Conservation (phyloP, 192 early-diverging fungal species). For the Rhizophlyctis rosea region DNA sequence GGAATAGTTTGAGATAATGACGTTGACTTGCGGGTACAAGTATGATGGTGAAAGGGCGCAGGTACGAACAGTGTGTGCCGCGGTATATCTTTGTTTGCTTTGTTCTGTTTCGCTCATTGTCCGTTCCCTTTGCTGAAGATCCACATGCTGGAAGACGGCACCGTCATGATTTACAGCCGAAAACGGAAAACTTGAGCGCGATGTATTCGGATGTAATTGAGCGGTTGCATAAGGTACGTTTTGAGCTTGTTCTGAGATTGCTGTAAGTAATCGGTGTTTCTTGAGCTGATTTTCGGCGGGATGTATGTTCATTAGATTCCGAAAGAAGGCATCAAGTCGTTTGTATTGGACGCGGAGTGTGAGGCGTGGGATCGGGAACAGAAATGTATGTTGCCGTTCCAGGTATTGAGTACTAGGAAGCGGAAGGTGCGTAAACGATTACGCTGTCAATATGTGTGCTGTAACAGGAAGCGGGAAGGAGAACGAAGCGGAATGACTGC, state of each 20-base stretch:
- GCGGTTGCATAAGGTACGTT: constrained; percentile 62
- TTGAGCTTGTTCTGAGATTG: not conserved
- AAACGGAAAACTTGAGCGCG: constrained; percentile 92
- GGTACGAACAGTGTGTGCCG: constrained; percentile 40
- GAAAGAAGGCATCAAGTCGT: constrained; percentile 67
- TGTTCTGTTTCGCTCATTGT: not conserved
- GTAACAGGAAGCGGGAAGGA: not conserved
- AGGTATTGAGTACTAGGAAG: constrained; percentile 54
- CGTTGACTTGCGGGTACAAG: constrained; percentile 98
- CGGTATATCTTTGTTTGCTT: no score
- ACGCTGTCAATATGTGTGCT: no score
- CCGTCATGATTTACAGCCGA: constrained; percentile 81
- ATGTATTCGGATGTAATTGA: constrained; percentile 94
- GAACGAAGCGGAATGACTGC: no score
- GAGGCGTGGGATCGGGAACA: constrained; percentile 94
- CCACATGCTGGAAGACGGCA: constrained; percentile 75
- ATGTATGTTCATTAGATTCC: constrained; percentile 35
- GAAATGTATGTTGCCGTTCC: constrained; percentile 91
- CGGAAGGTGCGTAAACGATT: constrained; percentile 5
- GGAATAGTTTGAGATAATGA: constrained; percentile 86
- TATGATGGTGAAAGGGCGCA: constrained; percentile 97
- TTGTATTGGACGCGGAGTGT: constrained; percentile 98
- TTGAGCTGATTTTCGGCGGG: no score
- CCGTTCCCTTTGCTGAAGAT: constrained; percentile 63
- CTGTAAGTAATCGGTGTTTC: not conserved